Evolutionary conservation across 805 yeast genomes (phyloP), one percentile per base, ranked within the genome.

Genomic region (Torulaspora indica): DNA sequence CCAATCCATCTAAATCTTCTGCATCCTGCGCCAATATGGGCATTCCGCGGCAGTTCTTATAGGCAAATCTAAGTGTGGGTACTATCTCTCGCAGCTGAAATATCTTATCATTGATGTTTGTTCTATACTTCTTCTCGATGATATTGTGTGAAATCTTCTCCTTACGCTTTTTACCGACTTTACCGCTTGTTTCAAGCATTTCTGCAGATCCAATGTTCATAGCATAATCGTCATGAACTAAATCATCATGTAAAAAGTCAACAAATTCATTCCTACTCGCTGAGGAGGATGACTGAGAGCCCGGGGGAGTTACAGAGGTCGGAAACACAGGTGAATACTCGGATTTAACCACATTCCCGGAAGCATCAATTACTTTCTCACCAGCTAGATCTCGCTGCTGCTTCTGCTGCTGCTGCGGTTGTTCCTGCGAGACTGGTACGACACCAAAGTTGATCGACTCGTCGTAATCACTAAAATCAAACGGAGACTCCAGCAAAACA

Each of bases 61-160:
- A 70, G 3, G 69, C 68, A 15, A 65, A 70, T 56, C 86, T 72
- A 38, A 81, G 65, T 2, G 85, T 69, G 1, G 87, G 87, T 10
- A 81, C 85, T 4, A 81, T 78, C 48, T 82, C 83, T 53, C 85
- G 73, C 34, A 82, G 71, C 41, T 74, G 76, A 45, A 75, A 60
- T 40, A 82, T 82, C 66, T 82, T 82, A 46, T 80, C 77, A 58
- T 82, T 82, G 54, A 82, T 81, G 55, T 81, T 82, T 6, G 83
- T 77, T 59, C 89, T 69, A 64, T 82, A 82, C 57, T 80, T 79
- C 63, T 80, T 81, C 56, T 82, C 89, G 54, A 82, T 80, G 70
- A 79, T 74, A 56, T 82, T 82, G 64, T 82, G 88, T 2, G 85
- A 75, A 2, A 78, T 71, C 57, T 78, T 79, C 44, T 74, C 77